Evolutionary conservation across 2,329 filamentous ascomycete genomes (phyloP), one percentile per base, ranked within the genome.

Genomic region (Paecilomyces fulvus): DNA sequence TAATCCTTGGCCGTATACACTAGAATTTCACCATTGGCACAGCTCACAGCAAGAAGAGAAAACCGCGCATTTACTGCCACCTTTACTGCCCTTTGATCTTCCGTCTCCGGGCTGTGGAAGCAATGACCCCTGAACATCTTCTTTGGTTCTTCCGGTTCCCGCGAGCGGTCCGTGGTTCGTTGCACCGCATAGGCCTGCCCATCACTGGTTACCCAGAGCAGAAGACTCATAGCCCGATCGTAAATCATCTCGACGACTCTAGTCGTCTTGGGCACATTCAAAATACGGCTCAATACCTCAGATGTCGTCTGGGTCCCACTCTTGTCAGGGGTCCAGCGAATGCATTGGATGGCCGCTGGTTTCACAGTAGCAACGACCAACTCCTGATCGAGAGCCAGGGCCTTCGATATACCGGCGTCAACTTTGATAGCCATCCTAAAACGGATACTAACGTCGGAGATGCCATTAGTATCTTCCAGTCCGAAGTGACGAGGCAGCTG

Each of bases 381-480:
- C 71, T 97, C 94, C 56, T 96, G 90, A 62, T 97, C 94, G 21
- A 97, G 80, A 2, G 94, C 92, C 55, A 97, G 76, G 10, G 89
- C 90, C 65, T 86, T 89, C 63, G 86, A 86, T 64, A 99, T 96
- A 2, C 94, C 94, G 2, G 94, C 94, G 73, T 99, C 94, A 17
- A 99, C 90, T 70, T 95, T 95, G 67, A 99, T 97, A 12, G 96
- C 92, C 89, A 96, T 96, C 56, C 92, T 84, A 73, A 99, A 99
- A 10, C 90, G 88, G 52, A 99, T 81, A 65, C 88, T 95, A 56
- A 95, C 84, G 73, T 99, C 94, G 54, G 85, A 83, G 53, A 96
- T 86, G 3, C 90, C 90, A 52, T 82, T 82, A 9, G 89, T 89
- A 70, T 96, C 94, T 31, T 92, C 92, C 1, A 88, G 84, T 0